phyloP scores from a whole-genome alignment of 306 rosid genomes.

The Cajanus cajan region DNA sequence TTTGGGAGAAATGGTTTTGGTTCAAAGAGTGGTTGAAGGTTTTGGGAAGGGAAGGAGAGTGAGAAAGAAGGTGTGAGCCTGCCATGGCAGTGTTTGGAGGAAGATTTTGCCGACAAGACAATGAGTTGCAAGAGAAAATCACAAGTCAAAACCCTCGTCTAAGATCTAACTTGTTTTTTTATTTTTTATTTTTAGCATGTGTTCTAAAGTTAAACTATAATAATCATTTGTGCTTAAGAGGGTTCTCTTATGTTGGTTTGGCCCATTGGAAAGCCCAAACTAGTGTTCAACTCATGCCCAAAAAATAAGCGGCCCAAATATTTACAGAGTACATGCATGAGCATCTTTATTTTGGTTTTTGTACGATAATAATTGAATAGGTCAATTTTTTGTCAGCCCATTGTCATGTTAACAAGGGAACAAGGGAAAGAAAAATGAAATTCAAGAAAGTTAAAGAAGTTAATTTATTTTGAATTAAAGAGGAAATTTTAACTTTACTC shows the following conservation, averaged over 20 bases:
- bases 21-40: slow-evolving; percentile 29
- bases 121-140: neutral
- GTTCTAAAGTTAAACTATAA: neutral
- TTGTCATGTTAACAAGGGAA: neutral
- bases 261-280: neutral
- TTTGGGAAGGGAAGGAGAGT: slow-evolving; percentile 44
- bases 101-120: neutral
- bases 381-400: neutral
- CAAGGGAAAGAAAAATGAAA: neutral
- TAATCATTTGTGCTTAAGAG: neutral
- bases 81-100: slow-evolving; percentile 45
- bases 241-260: neutral
- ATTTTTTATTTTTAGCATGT: neutral
- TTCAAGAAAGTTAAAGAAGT: neutral
- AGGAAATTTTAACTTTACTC: neutral
- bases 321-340: neutral
- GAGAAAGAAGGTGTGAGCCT: slow-evolving; percentile 46
- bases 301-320: neutral
- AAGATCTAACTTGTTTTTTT: too few relatives aligned
- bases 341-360: neutral
- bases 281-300: neutral
- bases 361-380: too few relatives aligned
- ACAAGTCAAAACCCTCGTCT: neutral
- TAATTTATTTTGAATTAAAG: neutral
- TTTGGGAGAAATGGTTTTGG: slow-evolving; percentile 44